Percentiles rank a stretch among this genome's conserved stretches.
Conservation (phyloP, 2,329 filamentous ascomycete genomes). For the Fusarium solani-melongenae region DNA sequence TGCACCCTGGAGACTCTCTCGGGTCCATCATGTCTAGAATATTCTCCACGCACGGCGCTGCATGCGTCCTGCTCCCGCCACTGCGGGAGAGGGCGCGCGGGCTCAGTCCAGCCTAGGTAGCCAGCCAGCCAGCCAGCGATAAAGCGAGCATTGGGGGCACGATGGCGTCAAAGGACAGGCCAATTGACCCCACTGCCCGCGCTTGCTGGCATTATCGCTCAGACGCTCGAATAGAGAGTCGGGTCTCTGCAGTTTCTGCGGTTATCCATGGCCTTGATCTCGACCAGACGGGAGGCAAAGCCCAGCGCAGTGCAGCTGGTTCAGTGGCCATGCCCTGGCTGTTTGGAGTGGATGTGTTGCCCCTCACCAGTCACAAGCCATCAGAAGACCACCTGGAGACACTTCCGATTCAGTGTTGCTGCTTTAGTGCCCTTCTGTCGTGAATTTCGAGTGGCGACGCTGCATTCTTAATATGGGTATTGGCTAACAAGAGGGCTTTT, state of each 20-base stretch:
- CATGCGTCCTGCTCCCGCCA: slow-evolving; percentile 1
- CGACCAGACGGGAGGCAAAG: background rate
- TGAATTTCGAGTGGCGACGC: slow-evolving; percentile 12
- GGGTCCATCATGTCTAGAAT: background rate
- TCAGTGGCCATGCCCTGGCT: background rate
- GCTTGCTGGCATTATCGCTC: slow-evolving; percentile 3
- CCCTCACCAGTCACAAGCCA: slow-evolving; percentile 29
- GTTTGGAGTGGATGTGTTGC: slow-evolving; percentile 2
- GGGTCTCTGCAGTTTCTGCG: background rate
- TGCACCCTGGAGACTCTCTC: slow-evolving; percentile 8
- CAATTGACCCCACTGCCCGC: slow-evolving; percentile 21
- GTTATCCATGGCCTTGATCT: background rate
- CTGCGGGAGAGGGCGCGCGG: background rate
- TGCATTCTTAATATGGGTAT: slow-evolving; percentile 3
- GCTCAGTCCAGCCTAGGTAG: background rate
- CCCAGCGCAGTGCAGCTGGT: background rate
- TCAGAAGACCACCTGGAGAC: slow-evolving; percentile 3
- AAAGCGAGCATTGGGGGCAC: slow-evolving; percentile 6
- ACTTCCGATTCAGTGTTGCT: slow-evolving; percentile 25
- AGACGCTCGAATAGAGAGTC: background rate
- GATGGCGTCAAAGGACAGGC: slow-evolving; percentile 28
- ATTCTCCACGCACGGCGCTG: background rate
- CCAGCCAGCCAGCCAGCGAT: background rate
- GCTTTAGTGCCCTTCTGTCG: slow-evolving; percentile 8
- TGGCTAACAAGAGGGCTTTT: slow-evolving; percentile 23